Conservation (phyloP, 2,329 filamentous ascomycete genomes). For the Hortaea werneckii region DNA sequence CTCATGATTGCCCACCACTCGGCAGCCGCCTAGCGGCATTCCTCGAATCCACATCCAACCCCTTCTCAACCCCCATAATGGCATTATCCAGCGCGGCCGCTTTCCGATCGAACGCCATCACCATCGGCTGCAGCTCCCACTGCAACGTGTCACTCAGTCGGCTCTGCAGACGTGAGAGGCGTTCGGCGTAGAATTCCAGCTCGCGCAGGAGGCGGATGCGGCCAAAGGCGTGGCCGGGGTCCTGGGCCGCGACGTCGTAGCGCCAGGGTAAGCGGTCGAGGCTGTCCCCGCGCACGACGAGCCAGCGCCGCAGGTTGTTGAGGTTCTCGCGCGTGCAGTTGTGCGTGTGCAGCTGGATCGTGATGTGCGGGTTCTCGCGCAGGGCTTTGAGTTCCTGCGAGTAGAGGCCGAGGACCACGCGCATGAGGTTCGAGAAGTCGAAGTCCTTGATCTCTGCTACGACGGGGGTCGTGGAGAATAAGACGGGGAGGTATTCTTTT, state of each 20-base stretch:
- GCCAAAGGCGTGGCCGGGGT: not conserved
- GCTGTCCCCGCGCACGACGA: constrained; percentile 8
- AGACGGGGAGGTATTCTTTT: constrained; percentile 17
- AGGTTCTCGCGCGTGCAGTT: constrained; percentile 6
- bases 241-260: constrained; percentile 10
- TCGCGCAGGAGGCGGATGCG: constrained; percentile 7
- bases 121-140: constrained; percentile 13
- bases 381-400: constrained; percentile 19
- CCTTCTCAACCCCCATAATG: not conserved
- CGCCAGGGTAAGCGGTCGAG: constrained; percentile 17
- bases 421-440: constrained; percentile 17
- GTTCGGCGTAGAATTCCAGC: constrained; percentile 8
- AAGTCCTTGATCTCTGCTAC: constrained; percentile 13
- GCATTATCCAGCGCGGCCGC: constrained; percentile 2
- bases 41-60: not conserved
- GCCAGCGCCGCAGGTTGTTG: constrained; percentile 14
- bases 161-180: constrained; percentile 5
- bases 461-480: constrained; percentile 16
- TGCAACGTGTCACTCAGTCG: constrained; percentile 9
- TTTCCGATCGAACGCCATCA: constrained; percentile 9
- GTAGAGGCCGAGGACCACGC: constrained; percentile 16
- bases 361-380: constrained; percentile 13
- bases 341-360: constrained; percentile 8
- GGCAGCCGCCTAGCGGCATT: not conserved
- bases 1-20: too few relatives aligned